Conservation (phyloP, 352 stramenopile species). For the Globisporangium spiculum region DNA sequence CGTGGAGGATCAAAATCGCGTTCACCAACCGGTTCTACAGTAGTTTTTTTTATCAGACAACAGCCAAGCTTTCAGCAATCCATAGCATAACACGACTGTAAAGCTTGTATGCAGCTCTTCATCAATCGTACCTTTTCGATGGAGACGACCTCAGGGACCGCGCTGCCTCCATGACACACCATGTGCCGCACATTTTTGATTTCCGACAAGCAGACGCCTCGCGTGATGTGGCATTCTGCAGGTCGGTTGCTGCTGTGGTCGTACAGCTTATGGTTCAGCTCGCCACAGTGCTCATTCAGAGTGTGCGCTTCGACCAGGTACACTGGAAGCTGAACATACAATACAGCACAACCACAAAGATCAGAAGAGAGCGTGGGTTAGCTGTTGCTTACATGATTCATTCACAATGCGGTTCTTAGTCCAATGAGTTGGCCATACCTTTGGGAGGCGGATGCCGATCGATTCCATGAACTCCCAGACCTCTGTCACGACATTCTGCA, state of each 20-base stretch:
- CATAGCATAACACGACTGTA: background rate
- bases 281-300: conserved; percentile 45
- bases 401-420: too few species aligned
- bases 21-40: conserved; percentile 62
- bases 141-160: conserved; percentile 37
- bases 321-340: conserved; percentile 42
- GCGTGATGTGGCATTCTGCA: conserved; percentile 36
- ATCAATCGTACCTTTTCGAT: conserved; percentile 40
- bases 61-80: background rate
- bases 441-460: conserved; percentile 59
- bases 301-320: conserved; percentile 60
- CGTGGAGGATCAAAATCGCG: conserved; percentile 69
- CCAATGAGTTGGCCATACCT: conserved; percentile 20
- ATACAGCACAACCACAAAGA: background rate
- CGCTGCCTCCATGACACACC: conserved; percentile 33
- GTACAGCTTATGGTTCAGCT: conserved; percentile 20
- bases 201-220: conserved; percentile 54
- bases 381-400: too few species aligned
- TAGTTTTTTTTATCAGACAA: background rate
- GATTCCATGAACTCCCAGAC: conserved; percentile 71
- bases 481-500: conserved; percentile 47
- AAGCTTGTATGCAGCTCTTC: background rate
- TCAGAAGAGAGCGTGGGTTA: background rate
- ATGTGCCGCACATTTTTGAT: conserved; percentile 53
- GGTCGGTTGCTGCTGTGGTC: conserved; percentile 31